Conservation (phyloP, 2,329 filamentous ascomycete genomes). For the Fusarium staphyleae region DNA sequence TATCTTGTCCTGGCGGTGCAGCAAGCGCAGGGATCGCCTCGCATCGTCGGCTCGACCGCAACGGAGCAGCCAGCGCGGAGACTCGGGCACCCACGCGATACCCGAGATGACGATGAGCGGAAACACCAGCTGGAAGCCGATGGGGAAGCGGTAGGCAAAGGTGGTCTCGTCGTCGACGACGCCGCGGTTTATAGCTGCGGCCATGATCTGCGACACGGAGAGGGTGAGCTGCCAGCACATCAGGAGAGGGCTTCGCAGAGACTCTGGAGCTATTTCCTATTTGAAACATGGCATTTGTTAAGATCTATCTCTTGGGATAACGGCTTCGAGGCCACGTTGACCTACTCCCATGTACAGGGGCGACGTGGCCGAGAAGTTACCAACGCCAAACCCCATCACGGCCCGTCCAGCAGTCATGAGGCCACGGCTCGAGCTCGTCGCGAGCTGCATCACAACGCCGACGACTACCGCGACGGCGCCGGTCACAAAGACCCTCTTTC, state of each 20-base stretch:
- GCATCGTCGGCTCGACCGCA: slow-evolving; percentile 50
- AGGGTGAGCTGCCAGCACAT: slow-evolving; percentile 51
- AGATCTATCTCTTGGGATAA: neutral
- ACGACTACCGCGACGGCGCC: slow-evolving; percentile 41
- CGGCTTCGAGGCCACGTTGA: neutral
- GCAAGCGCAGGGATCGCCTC: slow-evolving; percentile 49
- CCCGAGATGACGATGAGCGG: slow-evolving; percentile 32
- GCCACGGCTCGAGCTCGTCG: slow-evolving; percentile 33
- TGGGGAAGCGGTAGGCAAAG: slow-evolving; percentile 46
- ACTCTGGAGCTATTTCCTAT: slow-evolving; percentile 44
- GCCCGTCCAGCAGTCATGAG: slow-evolving; percentile 39
- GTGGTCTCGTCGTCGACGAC: slow-evolving; percentile 40
- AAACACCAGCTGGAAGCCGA: slow-evolving; percentile 43
- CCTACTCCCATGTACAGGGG: slow-evolving; percentile 48
- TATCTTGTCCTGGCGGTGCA: slow-evolving; percentile 52
- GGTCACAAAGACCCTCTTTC: slow-evolving; percentile 43
- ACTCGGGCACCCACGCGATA: slow-evolving; percentile 40
- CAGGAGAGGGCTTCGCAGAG: slow-evolving; percentile 45
- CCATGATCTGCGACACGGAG: slow-evolving; percentile 48
- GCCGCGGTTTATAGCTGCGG: slow-evolving; percentile 44
- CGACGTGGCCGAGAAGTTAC: slow-evolving; percentile 49
- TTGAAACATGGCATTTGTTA: neutral
- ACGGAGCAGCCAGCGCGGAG: slow-evolving; percentile 45
- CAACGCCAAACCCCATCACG: slow-evolving; percentile 42
- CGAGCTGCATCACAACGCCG: slow-evolving; percentile 38